Base-by-base conservation (phyloP, 768 basidiomycete species). In the Boletus patriciae region DNA sequence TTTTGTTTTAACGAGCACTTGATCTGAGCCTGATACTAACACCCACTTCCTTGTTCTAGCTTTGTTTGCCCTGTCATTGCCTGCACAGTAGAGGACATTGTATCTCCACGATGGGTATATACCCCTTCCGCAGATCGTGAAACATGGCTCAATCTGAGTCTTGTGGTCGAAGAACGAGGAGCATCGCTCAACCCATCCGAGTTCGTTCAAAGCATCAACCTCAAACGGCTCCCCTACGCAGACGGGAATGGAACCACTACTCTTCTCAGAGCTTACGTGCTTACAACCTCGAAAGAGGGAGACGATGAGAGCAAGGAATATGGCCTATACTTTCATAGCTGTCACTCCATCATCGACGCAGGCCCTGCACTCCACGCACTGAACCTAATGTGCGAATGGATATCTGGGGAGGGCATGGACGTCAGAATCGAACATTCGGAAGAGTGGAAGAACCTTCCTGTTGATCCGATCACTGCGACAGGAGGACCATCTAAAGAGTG, bases 371-470 rank as follows among this genome's bases (percentile, higher is more conserved):
- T 69, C 18, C 59, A 61, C 21, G 67, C 58, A 15, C 50, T 70
- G n/a, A 61, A 62, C 54, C 31, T 64, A 3, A 60, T 61, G 66
- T 62, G 53, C 23, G 59, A 54, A 52, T 68, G 69, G 64, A 66
- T 66, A 2, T 63, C 65, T 18, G 49, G 41, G 2, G 46, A 50
- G 3, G 62, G 61, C 0, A 54, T 66, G 49, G 52, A 58, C 11
- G 42, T 66, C 34, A 34, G 0, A 11, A 50, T 64, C 6, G 41
- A 56, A 1, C 57, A 49, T 37, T 59, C 33, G 13, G 54, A 66
- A 31, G 68, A 71, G 36, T 67, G 67, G 67, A 61, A 54, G 25
- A 61, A 69, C 38, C 64, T 69, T 15, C 69, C 69, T 1, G 57
- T 59, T 6, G 69, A 70, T 23, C 67, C 64, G 6, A 57, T 69